phyloP scores from a whole-genome alignment of 768 basidiomycete species.

The Tephrocybe sp. region DNA sequence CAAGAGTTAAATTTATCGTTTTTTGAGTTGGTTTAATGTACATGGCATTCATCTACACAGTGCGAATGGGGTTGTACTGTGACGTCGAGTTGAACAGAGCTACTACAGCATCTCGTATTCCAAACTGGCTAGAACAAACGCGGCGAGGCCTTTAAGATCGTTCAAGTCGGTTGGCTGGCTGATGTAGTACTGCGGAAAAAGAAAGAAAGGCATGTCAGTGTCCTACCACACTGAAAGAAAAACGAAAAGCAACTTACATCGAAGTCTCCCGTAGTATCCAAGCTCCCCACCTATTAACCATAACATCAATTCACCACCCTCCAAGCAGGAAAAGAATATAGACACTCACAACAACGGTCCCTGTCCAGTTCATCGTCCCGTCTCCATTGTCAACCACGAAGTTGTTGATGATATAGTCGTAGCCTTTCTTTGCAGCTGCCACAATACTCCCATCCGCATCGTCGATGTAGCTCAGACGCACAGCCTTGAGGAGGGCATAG shows the following conservation, averaged over 20 bases:
- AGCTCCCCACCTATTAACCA: slow-evolving; percentile 35
- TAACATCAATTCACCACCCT: not conserved
- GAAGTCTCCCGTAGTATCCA: slow-evolving; percentile 34
- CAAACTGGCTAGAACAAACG: slow-evolving; percentile 44
- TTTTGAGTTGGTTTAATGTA: no score
- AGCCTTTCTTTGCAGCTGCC: slow-evolving; percentile 36
- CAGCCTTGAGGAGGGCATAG: slow-evolving; percentile 41
- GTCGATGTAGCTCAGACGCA: slow-evolving; percentile 37
- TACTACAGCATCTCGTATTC: slow-evolving; percentile 33
- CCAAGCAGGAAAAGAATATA: not conserved
- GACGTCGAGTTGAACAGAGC: no score
- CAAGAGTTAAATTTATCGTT: no score
- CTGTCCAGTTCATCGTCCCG: slow-evolving; percentile 43
- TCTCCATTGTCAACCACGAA: slow-evolving; percentile 39
- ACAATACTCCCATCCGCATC: slow-evolving; percentile 38
- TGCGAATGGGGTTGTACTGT: no score
- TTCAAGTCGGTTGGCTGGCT: slow-evolving; percentile 35
- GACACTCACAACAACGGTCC: slow-evolving; percentile 39
- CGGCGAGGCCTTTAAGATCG: slow-evolving; percentile 44
- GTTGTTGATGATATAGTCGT: slow-evolving; percentile 35
- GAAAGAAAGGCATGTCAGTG: not conserved
- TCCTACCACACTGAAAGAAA: not conserved
- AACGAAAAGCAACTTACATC: slow-evolving; percentile 23
- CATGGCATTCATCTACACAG: no score
- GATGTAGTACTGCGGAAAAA: slow-evolving; percentile 37